Conservation (phyloP, 2,329 filamentous ascomycete species). For the Pseudocercospora pini-densiflorae region DNA sequence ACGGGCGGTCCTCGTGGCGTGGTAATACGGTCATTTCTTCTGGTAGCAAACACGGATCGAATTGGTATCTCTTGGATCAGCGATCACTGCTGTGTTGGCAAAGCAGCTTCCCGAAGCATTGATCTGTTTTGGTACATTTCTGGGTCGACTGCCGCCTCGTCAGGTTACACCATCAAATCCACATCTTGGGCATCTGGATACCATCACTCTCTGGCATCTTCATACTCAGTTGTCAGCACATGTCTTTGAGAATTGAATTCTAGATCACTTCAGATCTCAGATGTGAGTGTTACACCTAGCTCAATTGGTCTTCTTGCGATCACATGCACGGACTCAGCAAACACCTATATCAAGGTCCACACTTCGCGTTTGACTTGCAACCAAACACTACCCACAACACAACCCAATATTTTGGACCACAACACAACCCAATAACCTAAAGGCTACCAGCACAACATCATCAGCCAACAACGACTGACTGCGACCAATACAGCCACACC, state of each 20-base stretch:
- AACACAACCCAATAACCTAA: neutral
- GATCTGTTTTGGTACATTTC: too few relatives aligned
- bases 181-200: too few relatives aligned
- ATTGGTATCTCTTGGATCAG: too few relatives aligned
- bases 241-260: neutral
- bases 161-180: too few relatives aligned
- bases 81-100: too few relatives aligned
- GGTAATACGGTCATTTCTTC: too few relatives aligned
- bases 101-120: too few relatives aligned
- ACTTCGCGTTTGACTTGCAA: neutral
- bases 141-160: too few relatives aligned
- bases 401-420: neutral
- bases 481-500: neutral
- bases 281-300: neutral
- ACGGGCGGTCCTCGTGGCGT: too few relatives aligned
- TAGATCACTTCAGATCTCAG: neutral
- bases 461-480: neutral
- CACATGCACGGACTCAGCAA: neutral
- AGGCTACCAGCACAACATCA: neutral
- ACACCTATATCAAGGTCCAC: neutral
- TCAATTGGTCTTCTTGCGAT: neutral
- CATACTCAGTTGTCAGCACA: neutral
- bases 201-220: too few relatives aligned
- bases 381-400: neutral
- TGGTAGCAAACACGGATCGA: too few relatives aligned